These are phyloP conservation scores for Phytophthora sp. DNA, from an alignment of 352 stramenopile genomes.

Conservation along the genomic window DNA sequence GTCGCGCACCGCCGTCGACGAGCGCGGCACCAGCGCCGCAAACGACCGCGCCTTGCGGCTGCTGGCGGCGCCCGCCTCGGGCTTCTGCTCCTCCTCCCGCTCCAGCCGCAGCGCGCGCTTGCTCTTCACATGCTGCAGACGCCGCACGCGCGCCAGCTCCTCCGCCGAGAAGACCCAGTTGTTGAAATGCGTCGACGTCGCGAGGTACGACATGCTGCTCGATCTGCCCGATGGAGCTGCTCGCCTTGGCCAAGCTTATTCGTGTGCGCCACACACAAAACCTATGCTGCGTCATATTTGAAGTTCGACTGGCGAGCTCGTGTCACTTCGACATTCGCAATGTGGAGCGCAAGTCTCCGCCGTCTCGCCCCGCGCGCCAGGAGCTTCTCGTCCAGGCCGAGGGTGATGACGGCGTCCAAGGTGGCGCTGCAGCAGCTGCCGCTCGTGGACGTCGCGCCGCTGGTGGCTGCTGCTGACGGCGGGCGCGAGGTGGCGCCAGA, in stretches of 20 bases:
- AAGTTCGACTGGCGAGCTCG: no score
- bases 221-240: not conserved
- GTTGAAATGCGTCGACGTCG: slow-evolving; percentile 89
- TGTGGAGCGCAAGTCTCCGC: slow-evolving; percentile 13
- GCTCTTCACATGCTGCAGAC: slow-evolving; percentile 71
- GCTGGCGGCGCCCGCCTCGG: slow-evolving; percentile 15
- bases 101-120: slow-evolving; percentile 67
- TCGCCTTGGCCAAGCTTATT: not conserved
- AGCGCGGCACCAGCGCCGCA: slow-evolving; percentile 70
- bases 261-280: not conserved
- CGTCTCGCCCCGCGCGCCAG: not conserved
- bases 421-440: slow-evolving; percentile 58
- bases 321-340: slow-evolving; percentile 15
- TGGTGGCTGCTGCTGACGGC: slow-evolving; percentile 40
- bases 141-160: slow-evolving; percentile 59
- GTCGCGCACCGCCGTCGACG: slow-evolving; percentile 65
- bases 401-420: slow-evolving; percentile 59
- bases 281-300: not conserved
- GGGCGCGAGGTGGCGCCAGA: slow-evolving; percentile 6
- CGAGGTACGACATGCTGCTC: slow-evolving; percentile 76
- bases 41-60: slow-evolving; percentile 81
- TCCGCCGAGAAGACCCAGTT: slow-evolving; percentile 86
- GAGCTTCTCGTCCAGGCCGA: slow-evolving; percentile 25
- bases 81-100: slow-evolving; percentile 51
- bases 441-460: slow-evolving; percentile 70